phyloP scores from a whole-genome alignment of 2,329 filamentous ascomycete species.

The Neofusicoccum cordaticola region DNA sequence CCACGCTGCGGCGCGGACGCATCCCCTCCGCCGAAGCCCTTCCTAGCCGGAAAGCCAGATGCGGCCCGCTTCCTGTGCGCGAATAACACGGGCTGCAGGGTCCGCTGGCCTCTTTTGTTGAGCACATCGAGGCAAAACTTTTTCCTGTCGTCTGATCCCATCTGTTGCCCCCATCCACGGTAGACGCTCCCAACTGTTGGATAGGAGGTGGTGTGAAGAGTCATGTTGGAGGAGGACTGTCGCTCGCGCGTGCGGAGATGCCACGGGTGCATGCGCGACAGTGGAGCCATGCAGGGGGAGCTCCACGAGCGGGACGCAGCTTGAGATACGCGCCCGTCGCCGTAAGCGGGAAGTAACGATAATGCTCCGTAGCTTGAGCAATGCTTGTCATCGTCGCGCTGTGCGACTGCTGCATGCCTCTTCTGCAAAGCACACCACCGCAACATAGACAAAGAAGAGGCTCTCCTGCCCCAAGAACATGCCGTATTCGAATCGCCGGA shows the following conservation, averaged over 20 bases:
- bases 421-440: neutral
- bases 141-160: neutral
- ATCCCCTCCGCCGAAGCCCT: conserved; percentile 8
- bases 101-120: neutral
- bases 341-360: neutral
- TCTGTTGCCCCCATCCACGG: neutral
- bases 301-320: conserved; percentile 2
- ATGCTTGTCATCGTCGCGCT: neutral
- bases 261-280: conserved; percentile 1
- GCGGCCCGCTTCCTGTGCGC: neutral
- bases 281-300: conserved; percentile 13
- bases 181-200: neutral
- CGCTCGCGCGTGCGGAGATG: conserved; percentile 1
- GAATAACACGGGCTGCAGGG: conserved; percentile 1
- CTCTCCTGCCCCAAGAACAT: neutral
- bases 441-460: neutral
- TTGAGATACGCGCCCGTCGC: conserved; percentile 1
- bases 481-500: neutral
- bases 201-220: neutral
- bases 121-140: neutral
- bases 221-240: neutral
- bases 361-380: neutral
- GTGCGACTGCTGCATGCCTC: neutral
- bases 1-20: neutral
- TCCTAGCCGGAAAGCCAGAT: neutral